phyloP scores from a whole-genome alignment of 768 basidiomycete species.

The Lactarius akahatsu region DNA sequence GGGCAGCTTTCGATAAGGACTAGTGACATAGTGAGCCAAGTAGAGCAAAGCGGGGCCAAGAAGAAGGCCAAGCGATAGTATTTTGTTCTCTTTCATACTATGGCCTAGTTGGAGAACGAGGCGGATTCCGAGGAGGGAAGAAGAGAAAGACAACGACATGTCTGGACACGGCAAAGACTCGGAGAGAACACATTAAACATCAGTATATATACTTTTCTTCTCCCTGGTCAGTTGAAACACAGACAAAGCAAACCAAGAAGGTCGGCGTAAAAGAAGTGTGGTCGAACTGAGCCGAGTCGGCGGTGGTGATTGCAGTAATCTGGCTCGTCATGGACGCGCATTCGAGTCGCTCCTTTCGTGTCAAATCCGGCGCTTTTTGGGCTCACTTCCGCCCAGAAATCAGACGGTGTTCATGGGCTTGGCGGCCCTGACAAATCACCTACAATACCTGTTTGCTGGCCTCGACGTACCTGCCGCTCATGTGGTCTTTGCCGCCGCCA shows the following conservation, averaged over 20 bases:
- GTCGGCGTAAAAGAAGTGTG: neutral
- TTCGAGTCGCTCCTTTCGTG: neutral
- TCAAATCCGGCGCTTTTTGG: slow-evolving; percentile 20
- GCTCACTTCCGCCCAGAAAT: slow-evolving; percentile 17
- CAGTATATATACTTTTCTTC: neutral
- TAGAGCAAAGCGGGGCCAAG: slow-evolving; percentile 5
- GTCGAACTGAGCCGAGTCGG: too few species aligned
- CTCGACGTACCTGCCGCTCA: slow-evolving; percentile 27
- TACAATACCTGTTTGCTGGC: slow-evolving; percentile 25
- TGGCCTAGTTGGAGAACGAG: neutral
- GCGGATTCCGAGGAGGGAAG: neutral
- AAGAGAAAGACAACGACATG: slow-evolving; percentile 1
- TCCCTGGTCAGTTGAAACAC: neutral
- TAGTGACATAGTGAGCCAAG: slow-evolving; percentile 11
- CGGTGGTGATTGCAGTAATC: too few species aligned
- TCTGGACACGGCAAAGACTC: neutral
- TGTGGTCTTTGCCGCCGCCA: slow-evolving; percentile 18
- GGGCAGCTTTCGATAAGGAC: slow-evolving; percentile 23
- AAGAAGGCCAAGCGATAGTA: slow-evolving; percentile 22
- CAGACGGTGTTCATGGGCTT: slow-evolving; percentile 12
- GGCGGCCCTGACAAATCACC: slow-evolving; percentile 18
- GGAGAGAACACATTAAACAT: neutral
- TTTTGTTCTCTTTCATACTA: slow-evolving; percentile 14
- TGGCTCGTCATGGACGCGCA: too few species aligned
- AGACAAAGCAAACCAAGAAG: neutral